Base-by-base conservation (phyloP, 2,329 filamentous ascomycete genomes). In the Apiospora sp. region DNA sequence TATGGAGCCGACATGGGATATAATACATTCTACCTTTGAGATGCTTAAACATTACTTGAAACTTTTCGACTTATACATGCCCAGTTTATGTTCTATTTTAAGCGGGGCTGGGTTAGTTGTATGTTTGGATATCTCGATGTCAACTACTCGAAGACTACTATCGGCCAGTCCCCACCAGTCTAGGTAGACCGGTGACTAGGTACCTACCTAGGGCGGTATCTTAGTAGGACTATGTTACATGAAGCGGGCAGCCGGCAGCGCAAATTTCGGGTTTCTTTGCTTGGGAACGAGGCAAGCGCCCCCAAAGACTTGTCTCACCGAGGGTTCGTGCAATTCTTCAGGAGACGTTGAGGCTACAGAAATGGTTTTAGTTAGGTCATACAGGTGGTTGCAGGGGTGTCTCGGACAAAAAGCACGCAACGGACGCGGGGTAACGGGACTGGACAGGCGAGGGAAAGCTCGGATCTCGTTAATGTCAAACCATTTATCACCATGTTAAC, bases 391-490 rank as follows among this genome's bases (percentile, higher is more conserved):
- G 41, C 58, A 64, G 58, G 58, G 58, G 58, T 41, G 58, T 64
- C 58, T 64, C 12, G 24, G 58, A 64, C 34, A 64, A 41, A 41
- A 64, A 64, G 58, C 58, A 37, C 58, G 58, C 54, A 61, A 41
- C 22, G 34, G 34, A 37, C 58, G 58, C 58, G 58, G 58, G 58
- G 58, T 64, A 64, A 64, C 58, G 58, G 58, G 58, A 64, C 34
- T 61, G 54, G 54, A n/a, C 54, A 16, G 54, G 58, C 37, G 7
- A 64, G 30, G 24, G 34, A 41, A 41, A 64, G 58, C 58, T 64
- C 34, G 58, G 58, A 64, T 64, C 58, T 41, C 58, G 34, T 24
- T 64, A 19, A 64, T 64, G 58, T 41, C 58, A 64, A 64, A 16
- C 58, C 58, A 64, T 64, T 41, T 19, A 64, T 64, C 8, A 37